phyloP scores from a whole-genome alignment of 2,329 filamentous ascomycete species.

The Curvularia sp. region DNA sequence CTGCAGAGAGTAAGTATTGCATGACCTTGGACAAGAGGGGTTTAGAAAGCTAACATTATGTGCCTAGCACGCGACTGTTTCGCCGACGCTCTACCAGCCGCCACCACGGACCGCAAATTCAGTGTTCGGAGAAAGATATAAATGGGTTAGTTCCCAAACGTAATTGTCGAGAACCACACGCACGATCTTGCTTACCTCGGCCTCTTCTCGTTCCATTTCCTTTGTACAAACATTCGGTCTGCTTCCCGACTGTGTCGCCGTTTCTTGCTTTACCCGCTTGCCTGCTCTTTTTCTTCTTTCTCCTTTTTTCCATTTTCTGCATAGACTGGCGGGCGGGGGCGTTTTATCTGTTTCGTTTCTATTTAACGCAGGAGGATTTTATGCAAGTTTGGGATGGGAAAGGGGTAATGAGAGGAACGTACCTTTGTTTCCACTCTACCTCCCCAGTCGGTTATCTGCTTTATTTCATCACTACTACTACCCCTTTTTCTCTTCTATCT shows the following conservation, averaged over 20 bases:
- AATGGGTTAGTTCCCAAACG: not conserved
- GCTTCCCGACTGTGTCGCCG: not conserved
- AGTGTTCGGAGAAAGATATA: constrained; percentile 54
- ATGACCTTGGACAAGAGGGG: too few relatives aligned
- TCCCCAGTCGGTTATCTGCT: not conserved
- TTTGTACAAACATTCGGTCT: not conserved
- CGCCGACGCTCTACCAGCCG: constrained; percentile 54
- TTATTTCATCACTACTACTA: too few relatives aligned
- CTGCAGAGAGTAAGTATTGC: constrained; percentile 69
- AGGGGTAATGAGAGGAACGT: too few relatives aligned
- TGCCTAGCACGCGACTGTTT: constrained; percentile 55
- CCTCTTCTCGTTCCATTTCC: not conserved
- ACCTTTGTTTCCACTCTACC: not conserved
- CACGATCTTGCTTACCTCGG: not conserved
- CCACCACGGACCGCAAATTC: constrained; percentile 51
- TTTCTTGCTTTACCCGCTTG: not conserved
- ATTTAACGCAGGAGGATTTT: too few relatives aligned
- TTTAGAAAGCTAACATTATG: not conserved
- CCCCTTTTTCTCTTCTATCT: too few relatives aligned
- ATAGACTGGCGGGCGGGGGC: not conserved
- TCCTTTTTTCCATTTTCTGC: not conserved
- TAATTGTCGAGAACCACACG: not conserved
- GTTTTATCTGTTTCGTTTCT: not conserved
- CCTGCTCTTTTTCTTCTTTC: not conserved
- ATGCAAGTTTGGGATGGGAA: too few relatives aligned